phyloP scores from a whole-genome alignment of 2,329 filamentous ascomycete genomes.

The Knufia fluminis region DNA sequence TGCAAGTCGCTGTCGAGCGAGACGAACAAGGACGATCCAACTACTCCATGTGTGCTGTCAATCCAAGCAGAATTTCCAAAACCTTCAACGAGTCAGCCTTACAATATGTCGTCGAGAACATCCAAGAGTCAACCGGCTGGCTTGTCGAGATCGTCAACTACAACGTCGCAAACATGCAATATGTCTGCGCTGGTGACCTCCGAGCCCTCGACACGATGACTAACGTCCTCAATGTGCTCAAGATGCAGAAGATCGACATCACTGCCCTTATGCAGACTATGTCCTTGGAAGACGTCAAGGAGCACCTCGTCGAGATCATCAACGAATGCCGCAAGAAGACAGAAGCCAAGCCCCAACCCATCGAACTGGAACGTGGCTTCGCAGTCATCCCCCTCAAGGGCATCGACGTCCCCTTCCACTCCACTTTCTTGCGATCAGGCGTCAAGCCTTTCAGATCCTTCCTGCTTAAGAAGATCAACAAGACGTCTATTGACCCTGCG shows the following conservation, averaged over 20 bases:
- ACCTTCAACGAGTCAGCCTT: conserved; percentile 97
- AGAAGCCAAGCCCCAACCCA: conserved; percentile 73
- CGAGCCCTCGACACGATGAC: conserved; percentile 58
- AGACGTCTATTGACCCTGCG: conserved; percentile 93
- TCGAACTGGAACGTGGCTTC: conserved; percentile 88
- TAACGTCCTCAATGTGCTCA: conserved; percentile 87
- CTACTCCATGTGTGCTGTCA: conserved; percentile 99
- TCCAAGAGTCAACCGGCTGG: conserved; percentile 89
- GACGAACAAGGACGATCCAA: conserved; percentile 88
- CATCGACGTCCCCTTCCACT: conserved; percentile 96
- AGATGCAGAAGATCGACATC: conserved; percentile 95
- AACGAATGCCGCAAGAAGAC: conserved; percentile 78
- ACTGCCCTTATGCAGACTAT: conserved; percentile 80
- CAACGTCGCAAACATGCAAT: conserved; percentile 63
- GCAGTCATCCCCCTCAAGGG: conserved; percentile 94
- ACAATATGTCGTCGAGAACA: conserved; percentile 93
- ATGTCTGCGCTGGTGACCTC: conserved; percentile 58
- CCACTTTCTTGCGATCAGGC: conserved; percentile 91
- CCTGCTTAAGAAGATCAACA: conserved; percentile 99
- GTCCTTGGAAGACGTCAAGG: conserved; percentile 83
- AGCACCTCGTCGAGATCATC: conserved; percentile 83
- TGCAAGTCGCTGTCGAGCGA: conserved; percentile 98
- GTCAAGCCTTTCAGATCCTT: conserved; percentile 99
- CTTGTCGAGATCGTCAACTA: conserved; percentile 98
- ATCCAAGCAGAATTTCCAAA: conserved; percentile 95